Evolutionary conservation across 2,329 filamentous ascomycete species (phyloP), one percentile per base, ranked within the genome.

Genomic region (Pestalotiopsis sp.): DNA sequence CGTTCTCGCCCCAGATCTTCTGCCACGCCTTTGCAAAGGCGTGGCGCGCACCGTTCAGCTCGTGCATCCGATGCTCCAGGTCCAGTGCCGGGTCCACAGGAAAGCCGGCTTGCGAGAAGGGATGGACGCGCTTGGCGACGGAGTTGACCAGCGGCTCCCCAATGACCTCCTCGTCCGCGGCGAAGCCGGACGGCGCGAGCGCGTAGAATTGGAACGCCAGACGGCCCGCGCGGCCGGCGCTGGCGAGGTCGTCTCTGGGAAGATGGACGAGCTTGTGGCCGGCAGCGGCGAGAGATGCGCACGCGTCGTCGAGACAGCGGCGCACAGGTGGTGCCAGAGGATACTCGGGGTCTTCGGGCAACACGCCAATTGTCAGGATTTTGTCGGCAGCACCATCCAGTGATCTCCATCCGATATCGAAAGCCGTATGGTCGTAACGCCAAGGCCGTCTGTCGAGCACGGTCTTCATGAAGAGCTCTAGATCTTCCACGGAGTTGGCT

Each of bases 271-370:
- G 73, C 0, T 74, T 76, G 70, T 89, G 85, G 0, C 87, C 87
- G 0, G 81, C 80, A 0, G 73, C 75, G 41, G 77, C 73, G 3
- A 90, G 73, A 0, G 72, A 73, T 0, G 76, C 75, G 0, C 81
- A 76, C 0, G 84, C 84, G 0, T 73, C 76, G 4, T 83, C 77
- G 1, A 89, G 69, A 1, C 83, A 79, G 2, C 85, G 79, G 1
- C 78, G 80, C 1, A 88, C 81, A 0, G 86, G 84, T 0, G 87
- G 86, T 27, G 87, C 85, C 0, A 88, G 76, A 0, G 84, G 85
- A 38, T 83, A 83, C 1, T 82, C 75, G 0, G 81, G 77, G 70
- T 87, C 84, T 59, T 85, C 83, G 2, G 81, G 68, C 12, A 87
- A 73, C 1, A 88, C 70, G 0, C 87, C 87, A 52, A 90, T 83